phyloP scores from a whole-genome alignment of 345 rosid species.

The Anacardium occidentale region DNA sequence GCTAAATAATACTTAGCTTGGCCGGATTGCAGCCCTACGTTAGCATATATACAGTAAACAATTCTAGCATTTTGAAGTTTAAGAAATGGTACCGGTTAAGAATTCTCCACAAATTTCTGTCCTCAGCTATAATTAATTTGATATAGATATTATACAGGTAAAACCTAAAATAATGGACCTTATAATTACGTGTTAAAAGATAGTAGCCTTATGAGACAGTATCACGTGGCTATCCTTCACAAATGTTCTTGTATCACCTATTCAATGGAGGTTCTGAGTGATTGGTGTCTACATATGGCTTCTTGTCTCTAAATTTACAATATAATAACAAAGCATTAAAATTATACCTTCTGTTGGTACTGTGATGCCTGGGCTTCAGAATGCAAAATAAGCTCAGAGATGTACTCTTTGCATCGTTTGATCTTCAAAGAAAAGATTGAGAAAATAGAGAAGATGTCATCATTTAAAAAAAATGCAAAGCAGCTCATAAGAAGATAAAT shows the following conservation, averaged over 20 bases:
- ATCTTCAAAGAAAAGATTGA: slow-evolving; percentile 39
- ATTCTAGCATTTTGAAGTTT: neutral
- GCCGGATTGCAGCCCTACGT: too few species aligned
- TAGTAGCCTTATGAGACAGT: neutral
- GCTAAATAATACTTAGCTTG: too few species aligned
- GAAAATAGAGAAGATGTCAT: slow-evolving; percentile 21
- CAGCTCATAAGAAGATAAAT: neutral
- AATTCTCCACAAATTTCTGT: neutral
- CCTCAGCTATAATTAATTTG: neutral
- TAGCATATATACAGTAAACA: neutral
- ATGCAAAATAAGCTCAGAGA: slow-evolving; percentile 76
- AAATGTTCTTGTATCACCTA: neutral
- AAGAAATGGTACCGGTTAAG: neutral
- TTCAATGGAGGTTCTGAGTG: too few species aligned
- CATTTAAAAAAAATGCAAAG: neutral
- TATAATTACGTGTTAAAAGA: neutral
- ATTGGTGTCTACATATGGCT: too few species aligned
- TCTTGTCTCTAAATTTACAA: slow-evolving; percentile 2
- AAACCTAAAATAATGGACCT: neutral
- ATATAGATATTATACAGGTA: neutral
- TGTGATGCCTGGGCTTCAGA: slow-evolving; percentile 89
- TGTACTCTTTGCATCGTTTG: slow-evolving; percentile 68
- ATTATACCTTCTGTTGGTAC: slow-evolving; percentile 79
- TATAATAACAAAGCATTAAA: neutral
- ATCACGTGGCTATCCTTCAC: neutral